Base-by-base conservation (phyloP, 1,139 yeast genomes). In the Scheffersomyces illinoinensis region DNA sequence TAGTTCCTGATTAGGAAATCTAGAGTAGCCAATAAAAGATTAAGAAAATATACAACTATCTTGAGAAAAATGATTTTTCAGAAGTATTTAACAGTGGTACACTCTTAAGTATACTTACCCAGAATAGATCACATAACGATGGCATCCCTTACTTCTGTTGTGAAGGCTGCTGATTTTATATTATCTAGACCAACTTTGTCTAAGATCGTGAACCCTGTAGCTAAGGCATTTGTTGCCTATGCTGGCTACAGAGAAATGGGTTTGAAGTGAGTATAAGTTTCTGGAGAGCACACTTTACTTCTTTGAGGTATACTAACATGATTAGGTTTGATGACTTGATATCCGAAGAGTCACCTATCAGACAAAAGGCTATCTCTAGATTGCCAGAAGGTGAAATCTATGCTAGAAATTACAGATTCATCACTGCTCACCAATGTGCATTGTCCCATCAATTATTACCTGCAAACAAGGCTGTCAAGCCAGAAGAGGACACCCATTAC, bases 201-300 rank as follows among this genome's bases (percentile, higher is more conserved):
- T 67, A 87, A 88, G 74, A 75, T 93, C 64, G 82, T 91, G 64
- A 84, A 88, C 51, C 98, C 99, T 67, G 83, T 89, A 52, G 90
- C 98, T 57, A 85, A 88, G 73, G 79, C 85, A 65, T 93, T 89
- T 78, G 82, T 85, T 67, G 81, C 88, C 66, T 84, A 84, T 68
- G 85, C 97, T 60, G 98, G 98, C 60, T 93, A 93, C 90, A 90
- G 98, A 84, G 87, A 91, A 76, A 79, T 93, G 84, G 98, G 98
- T 56, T 85, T 93, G 70, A 91, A 85, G 86, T 83, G 78, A 61
- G 81, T 73, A 61, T 50, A 17, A 8, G 21, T 21, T 20, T 46
- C 43, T 33, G 17, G 43, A 33, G 10, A 33, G 10, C 43, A 14
- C 10, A 33, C 43, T 8, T 10, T 3, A 10, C 3, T 10, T 33